These are phyloP conservation scores for Paramecium biaurelia DNA, from an alignment of 73 alveolate genomes.

Conservation along the genomic window DNA sequence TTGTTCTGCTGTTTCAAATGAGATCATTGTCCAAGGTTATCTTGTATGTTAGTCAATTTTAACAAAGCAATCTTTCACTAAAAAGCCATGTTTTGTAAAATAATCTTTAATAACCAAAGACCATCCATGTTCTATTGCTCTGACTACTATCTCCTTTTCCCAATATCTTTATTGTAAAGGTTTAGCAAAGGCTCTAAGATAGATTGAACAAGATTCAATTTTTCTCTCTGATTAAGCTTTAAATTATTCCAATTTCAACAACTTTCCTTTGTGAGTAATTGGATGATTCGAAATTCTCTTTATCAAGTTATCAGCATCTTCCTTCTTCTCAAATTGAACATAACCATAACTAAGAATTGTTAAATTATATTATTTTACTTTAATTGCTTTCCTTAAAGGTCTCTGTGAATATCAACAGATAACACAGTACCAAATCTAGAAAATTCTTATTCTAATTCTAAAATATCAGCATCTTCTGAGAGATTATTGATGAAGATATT, in stretches of 20 bases:
- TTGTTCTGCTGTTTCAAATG: not conserved
- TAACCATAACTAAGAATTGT: not conserved
- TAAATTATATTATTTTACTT: not conserved
- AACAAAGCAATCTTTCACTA: constrained; percentile 33
- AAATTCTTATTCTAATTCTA: constrained; percentile 43
- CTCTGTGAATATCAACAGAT: constrained; percentile 48
- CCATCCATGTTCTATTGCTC: constrained; percentile 41
- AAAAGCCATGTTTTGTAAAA: not conserved
- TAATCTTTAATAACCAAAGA: not conserved
- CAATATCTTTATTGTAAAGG: not conserved
- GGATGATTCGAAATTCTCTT: not conserved
- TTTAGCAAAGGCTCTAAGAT: constrained; percentile 41
- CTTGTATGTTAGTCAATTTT: constrained; percentile 12
- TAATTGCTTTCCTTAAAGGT: not conserved
- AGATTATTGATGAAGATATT: constrained; percentile 46
- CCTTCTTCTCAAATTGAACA: constrained; percentile 46
- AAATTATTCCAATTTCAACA: constrained; percentile 4
- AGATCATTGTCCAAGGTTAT: constrained; percentile 49
- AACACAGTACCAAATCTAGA: constrained; percentile 31
- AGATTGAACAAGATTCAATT: not conserved
- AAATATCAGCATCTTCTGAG: constrained; percentile 40
- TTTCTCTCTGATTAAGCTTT: constrained; percentile 43
- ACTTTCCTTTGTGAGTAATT: not conserved
- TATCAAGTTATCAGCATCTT: constrained; percentile 23
- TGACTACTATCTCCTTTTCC: not conserved